Evolutionary conservation across 2,329 filamentous ascomycete species (phyloP).

Genomic region (Cucurbitaria berberidis): DNA sequence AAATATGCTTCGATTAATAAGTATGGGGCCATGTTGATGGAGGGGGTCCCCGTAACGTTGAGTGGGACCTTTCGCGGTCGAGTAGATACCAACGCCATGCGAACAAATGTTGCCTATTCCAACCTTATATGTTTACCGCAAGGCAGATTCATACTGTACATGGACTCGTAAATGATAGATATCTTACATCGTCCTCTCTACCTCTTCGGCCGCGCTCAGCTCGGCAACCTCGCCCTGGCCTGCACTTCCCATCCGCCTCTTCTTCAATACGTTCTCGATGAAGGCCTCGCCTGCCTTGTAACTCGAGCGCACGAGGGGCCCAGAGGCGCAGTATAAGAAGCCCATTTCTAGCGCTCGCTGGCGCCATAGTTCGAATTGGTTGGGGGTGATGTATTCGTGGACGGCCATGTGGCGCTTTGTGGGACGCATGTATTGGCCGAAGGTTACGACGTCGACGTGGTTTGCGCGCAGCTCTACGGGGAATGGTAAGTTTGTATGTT

Average conservation of each 20-base stretch:
- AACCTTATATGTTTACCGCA: too few relatives aligned
- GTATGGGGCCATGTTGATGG: too few relatives aligned
- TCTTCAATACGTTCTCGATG: conserved; percentile 96
- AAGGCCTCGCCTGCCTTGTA: conserved; percentile 99
- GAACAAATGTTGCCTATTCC: too few relatives aligned
- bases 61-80: background rate
- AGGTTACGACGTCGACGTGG: conserved; percentile 92
- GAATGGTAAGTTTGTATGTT: background rate
- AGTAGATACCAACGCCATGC: too few relatives aligned
- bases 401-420: conserved; percentile 98
- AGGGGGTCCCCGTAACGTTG: background rate
- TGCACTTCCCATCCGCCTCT: conserved; percentile 52
- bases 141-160: too few relatives aligned
- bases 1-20: too few relatives aligned
- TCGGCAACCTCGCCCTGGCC: conserved; percentile 15
- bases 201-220: conserved; percentile 9
- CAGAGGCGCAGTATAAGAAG: conserved; percentile 94
- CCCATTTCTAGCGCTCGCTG: conserved; percentile 90
- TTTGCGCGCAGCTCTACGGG: conserved; percentile 73
- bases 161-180: too few relatives aligned
- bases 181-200: background rate
- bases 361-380: conserved; percentile 89
- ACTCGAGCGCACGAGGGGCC: conserved; percentile 88
- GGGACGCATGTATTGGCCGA: conserved; percentile 99
- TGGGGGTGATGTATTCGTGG: conserved; percentile 91